Conservation (phyloP, 768 basidiomycete genomes). For the Chalciporus chontae region DNA sequence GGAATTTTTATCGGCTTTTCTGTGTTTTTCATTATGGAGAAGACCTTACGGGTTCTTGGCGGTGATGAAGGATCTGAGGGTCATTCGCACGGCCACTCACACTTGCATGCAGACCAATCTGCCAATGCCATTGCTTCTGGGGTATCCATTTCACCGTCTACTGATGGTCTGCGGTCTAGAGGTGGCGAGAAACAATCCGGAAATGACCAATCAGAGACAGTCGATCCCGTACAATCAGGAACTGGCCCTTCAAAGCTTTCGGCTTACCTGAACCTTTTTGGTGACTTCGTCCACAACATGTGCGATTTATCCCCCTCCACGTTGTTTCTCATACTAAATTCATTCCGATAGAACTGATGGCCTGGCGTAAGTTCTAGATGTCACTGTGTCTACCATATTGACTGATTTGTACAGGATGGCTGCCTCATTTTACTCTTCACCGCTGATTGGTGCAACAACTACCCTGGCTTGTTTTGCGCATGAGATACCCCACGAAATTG, state of each 20-base stretch:
- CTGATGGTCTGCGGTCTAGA: slow-evolving; percentile 51
- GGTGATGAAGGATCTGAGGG: slow-evolving; percentile 48
- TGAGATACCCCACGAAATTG: slow-evolving; percentile 95
- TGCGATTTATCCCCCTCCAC: slow-evolving; percentile 27
- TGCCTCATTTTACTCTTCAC: slow-evolving; percentile 95
- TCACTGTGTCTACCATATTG: background rate
- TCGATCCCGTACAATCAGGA: slow-evolving; percentile 22
- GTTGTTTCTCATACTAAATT: slow-evolving; percentile 16
- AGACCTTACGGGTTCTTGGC: slow-evolving; percentile 78
- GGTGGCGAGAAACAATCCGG: slow-evolving; percentile 24
- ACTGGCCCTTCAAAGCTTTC: slow-evolving; percentile 76
- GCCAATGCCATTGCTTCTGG: slow-evolving; percentile 43
- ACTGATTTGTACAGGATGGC: slow-evolving; percentile 61
- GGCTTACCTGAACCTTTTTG: slow-evolving; percentile 89
- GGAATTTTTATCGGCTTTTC: slow-evolving; percentile 86
- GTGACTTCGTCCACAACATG: slow-evolving; percentile 95
- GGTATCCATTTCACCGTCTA: slow-evolving; percentile 35
- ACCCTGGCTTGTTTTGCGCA: slow-evolving; percentile 95
- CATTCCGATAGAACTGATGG: slow-evolving; percentile 72
- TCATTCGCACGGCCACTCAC: slow-evolving; percentile 54
- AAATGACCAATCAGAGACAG: slow-evolving; percentile 23
- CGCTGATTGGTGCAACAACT: slow-evolving; percentile 88
- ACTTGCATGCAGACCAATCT: slow-evolving; percentile 39
- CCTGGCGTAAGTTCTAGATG: slow-evolving; percentile 60
- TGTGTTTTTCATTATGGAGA: slow-evolving; percentile 91